Evolutionary conservation across 495 filamentous ascomycete species (phyloP).

Genomic region (Penicillium taxi): DNA sequence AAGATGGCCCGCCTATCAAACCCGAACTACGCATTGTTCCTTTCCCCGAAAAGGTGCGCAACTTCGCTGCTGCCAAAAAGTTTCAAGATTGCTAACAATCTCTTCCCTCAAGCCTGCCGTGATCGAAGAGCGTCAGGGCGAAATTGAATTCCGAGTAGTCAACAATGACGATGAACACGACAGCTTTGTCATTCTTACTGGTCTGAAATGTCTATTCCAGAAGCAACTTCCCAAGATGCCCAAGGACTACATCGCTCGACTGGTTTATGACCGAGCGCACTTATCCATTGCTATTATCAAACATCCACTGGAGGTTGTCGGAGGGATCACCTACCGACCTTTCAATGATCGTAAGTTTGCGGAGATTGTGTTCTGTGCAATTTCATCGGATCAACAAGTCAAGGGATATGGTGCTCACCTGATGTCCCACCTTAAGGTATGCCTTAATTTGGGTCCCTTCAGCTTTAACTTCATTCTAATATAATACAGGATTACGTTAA

Average conservation of each 20-base stretch:
- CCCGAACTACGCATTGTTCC: slow-evolving; percentile 51
- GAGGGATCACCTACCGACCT: slow-evolving; percentile 93
- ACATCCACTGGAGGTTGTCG: slow-evolving; percentile 88
- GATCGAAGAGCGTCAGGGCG: slow-evolving; percentile 85
- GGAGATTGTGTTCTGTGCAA: slow-evolving; percentile 98
- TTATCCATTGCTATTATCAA: slow-evolving; percentile 95
- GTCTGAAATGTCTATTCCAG: slow-evolving; percentile 96
- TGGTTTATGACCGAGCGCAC: slow-evolving; percentile 96
- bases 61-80: neutral
- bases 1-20: slow-evolving; percentile 29
- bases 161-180: slow-evolving; percentile 90
- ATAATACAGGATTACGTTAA: slow-evolving; percentile 76
- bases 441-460: neutral
- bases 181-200: slow-evolving; percentile 89
- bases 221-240: slow-evolving; percentile 99
- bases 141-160: slow-evolving; percentile 95
- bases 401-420: slow-evolving; percentile 97
- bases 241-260: slow-evolving; percentile 93
- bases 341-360: slow-evolving; percentile 91
- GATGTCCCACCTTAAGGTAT: slow-evolving; percentile 87
- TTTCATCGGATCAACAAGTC: slow-evolving; percentile 95
- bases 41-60: slow-evolving; percentile 72
- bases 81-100: neutral
- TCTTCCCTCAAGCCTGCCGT: slow-evolving; percentile 64
- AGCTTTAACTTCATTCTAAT: neutral